Conservation (phyloP, 768 basidiomycete species). For the Favolaschia claudopus region DNA sequence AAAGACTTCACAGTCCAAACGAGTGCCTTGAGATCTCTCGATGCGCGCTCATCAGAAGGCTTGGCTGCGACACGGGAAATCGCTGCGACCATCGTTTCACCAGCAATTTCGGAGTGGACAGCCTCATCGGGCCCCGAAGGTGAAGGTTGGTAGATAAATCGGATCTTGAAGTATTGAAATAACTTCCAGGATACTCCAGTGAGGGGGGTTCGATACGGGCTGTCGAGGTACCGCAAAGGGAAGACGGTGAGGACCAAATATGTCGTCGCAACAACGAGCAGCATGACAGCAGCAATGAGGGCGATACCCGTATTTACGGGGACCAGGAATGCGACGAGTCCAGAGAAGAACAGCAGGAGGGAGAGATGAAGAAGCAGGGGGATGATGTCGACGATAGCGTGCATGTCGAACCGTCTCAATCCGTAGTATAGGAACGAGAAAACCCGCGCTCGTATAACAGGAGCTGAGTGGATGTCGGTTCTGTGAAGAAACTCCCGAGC, state of each 20-base stretch:
- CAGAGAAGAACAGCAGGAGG: neutral
- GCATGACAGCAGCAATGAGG: neutral
- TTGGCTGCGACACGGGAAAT: neutral
- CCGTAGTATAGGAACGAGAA: neutral
- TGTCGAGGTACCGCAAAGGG: too few relatives aligned
- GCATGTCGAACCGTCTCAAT: constrained; percentile 4
- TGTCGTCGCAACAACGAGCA: neutral
- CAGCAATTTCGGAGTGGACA: too few relatives aligned
- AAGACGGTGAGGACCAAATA: constrained; percentile 4
- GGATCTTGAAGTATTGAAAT: neutral
- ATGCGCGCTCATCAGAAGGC: neutral
- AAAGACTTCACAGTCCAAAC: neutral
- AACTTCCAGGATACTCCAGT: neutral
- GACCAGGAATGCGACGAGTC: constrained; percentile 3
- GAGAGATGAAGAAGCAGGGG: constrained; percentile 3
- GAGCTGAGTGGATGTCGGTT: neutral
- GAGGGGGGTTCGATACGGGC: constrained; percentile 7
- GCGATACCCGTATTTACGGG: constrained; percentile 1
- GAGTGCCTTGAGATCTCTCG: neutral
- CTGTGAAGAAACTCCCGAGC: neutral
- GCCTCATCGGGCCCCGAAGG: too few relatives aligned
- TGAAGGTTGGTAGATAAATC: too few relatives aligned
- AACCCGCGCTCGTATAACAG: too few relatives aligned
- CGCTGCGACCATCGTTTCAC: neutral
- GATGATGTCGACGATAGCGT: constrained; percentile 1